These are phyloP conservation scores for Coemansia sp. DNA, from an alignment of 192 early-diverging fungal species.

Conservation along the genomic window DNA sequence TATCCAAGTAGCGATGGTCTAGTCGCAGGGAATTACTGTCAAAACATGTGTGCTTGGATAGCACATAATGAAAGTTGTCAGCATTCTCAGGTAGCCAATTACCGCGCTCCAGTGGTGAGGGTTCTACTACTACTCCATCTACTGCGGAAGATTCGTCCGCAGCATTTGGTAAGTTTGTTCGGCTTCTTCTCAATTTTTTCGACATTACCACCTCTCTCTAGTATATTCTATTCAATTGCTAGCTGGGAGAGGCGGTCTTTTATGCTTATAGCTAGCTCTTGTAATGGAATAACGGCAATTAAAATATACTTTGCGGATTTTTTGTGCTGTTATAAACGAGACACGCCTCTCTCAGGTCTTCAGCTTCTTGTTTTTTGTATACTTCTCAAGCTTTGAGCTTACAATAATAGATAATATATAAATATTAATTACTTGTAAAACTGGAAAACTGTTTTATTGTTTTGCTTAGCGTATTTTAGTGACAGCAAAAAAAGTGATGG, in stretches of 20 bases:
- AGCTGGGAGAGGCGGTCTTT: too few species aligned
- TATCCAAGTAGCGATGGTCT: slow-evolving; percentile 42
- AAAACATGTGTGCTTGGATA: slow-evolving; percentile 34
- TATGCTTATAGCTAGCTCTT: neutral
- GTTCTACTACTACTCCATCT: neutral
- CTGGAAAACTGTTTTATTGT: neutral
- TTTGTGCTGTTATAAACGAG: too few species aligned
- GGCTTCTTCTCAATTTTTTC: neutral
- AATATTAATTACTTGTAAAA: neutral
- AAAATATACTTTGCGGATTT: neutral
- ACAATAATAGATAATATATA: neutral
- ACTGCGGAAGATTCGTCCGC: neutral
- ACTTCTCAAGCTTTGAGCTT: neutral
- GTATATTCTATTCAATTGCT: neutral
- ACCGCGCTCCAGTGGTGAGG: slow-evolving; percentile 18
- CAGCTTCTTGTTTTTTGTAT: neutral
- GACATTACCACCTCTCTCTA: slow-evolving; percentile 14
- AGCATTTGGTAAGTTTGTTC: neutral
- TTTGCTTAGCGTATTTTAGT: too few species aligned
- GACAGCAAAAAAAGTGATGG: too few species aligned
- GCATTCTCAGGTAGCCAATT: slow-evolving; percentile 37
- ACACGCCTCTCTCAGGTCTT: too few species aligned
- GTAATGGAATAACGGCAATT: neutral
- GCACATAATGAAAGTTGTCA: slow-evolving; percentile 39
- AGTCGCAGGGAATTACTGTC: slow-evolving; percentile 15